phyloP scores from a whole-genome alignment of 345 rosid species.

The Gossypioides kirkii region DNA sequence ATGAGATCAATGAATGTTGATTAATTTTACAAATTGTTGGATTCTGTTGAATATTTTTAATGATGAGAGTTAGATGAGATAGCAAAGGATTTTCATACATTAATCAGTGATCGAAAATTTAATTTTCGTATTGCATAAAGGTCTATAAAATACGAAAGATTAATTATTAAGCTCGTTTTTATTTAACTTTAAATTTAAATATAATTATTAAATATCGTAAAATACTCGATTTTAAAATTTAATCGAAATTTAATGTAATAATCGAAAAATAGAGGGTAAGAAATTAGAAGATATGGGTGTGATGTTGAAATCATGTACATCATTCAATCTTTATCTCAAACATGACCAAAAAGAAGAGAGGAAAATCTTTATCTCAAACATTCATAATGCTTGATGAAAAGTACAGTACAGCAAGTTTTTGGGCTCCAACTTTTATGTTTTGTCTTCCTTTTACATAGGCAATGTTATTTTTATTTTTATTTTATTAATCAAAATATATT shows the following conservation, averaged over 20 bases:
- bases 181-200: too few species aligned
- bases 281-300: neutral
- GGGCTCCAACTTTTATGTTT: conserved; percentile 12
- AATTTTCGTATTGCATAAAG: too few species aligned
- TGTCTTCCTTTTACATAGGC: conserved; percentile 8
- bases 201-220: too few species aligned
- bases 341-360: neutral
- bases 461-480: neutral
- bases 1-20: neutral
- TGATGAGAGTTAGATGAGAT: too few species aligned
- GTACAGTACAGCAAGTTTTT: neutral
- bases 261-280: neutral
- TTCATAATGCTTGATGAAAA: neutral
- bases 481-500: too few species aligned
- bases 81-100: too few species aligned
- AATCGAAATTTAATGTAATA: neutral
- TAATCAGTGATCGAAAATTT: too few species aligned
- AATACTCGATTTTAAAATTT: neutral
- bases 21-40: neutral
- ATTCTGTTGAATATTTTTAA: too few species aligned
- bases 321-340: conserved; percentile 11
- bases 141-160: too few species aligned
- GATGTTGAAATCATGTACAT: neutral
- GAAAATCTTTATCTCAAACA: neutral
- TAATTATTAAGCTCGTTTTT: too few species aligned